phyloP scores from a whole-genome alignment of 1,284 basidiomycete species.

The Acaromyces ingoldii region DNA sequence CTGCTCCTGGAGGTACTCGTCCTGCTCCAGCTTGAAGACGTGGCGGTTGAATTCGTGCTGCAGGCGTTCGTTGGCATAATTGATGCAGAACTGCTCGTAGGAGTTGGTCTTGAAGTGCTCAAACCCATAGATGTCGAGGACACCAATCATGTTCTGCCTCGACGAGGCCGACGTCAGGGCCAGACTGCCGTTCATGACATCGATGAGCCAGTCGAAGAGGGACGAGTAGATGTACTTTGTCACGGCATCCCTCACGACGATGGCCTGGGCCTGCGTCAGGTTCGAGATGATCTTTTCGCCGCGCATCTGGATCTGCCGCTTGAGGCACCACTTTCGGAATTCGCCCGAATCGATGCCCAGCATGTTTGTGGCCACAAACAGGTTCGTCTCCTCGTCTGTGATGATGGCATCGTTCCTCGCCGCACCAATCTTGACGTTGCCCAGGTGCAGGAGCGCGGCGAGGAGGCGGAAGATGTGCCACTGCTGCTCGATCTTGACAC shows the following conservation, averaged over 20 bases:
- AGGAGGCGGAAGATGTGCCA: conserved; percentile 96
- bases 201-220: conserved; percentile 97
- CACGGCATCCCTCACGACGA: conserved; percentile 92
- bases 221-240: conserved; percentile 99
- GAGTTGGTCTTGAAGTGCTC: conserved; percentile 63
- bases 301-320: conserved; percentile 92
- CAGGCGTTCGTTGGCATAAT: conserved; percentile 95
- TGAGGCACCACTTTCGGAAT: conserved; percentile 98
- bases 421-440: conserved; percentile 85
- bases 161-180: conserved; percentile 80
- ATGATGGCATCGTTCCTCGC: conserved; percentile 76
- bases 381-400: conserved; percentile 75
- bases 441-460: conserved; percentile 88
- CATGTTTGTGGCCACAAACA: conserved; percentile 77
- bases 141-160: conserved; percentile 97
- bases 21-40: conserved; percentile 76
- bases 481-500: conserved; percentile 92
- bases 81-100: conserved; percentile 99
- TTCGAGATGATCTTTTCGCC: conserved; percentile 90
- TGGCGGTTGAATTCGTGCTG: conserved; percentile 73
- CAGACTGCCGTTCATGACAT: conserved; percentile 89
- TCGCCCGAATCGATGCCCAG: conserved; percentile 85
- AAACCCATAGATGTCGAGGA: conserved; percentile 68
- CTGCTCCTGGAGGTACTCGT: conserved; percentile 95
- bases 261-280: conserved; percentile 80